Base-by-base conservation (phyloP, 352 stramenopile genomes). In the Aphanomyces invadans region DNA sequence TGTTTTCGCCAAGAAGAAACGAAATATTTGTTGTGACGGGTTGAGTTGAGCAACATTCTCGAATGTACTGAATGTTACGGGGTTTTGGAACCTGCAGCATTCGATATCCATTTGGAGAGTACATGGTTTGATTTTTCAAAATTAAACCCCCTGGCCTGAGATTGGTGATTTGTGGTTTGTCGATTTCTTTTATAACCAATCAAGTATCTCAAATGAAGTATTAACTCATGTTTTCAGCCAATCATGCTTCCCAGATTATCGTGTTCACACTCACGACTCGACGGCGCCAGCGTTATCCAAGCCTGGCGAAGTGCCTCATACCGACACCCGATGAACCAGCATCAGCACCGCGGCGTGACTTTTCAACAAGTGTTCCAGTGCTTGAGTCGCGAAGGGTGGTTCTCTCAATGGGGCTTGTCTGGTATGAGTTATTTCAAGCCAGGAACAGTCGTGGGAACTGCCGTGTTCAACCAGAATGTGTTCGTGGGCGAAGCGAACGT, bases 401-500 rank as follows among this genome's bases (percentile, higher is more conserved):
- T 57, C 49, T 57, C 49, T 32, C 49, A 57, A 32, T 57, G 49
- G 49, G 49, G 49, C 25, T 15, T 57, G 17, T 57, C 49, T 12
- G 49, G 49, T 0, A 57, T 57, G 49, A 57, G 49, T 26, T 57
- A 57, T 26, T 57, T 57, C 29, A 57, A 57, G 49, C 49, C 49
- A 57, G 49, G 49, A n/a, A 57, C 49, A 38, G 12, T 57, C 5
- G 49, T 57, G 9, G 49, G 49, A n/a, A 57, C 15, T 4, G 49
- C 49, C 19, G 49, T 57, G 12, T 39, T 57, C 49, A 57, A 57
- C 49, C 49, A 57, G 49, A 57, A 57, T n/a, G 49, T 57, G 5
- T 57, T 57, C 29, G 29, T 57, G 9, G 49, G 49, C 25, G 49
- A 57, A 32, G 25, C 49, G 17, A 57, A 38, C 29, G 49, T 38